These are phyloP conservation scores for Alopecurus myosuroides DNA, from an alignment of 176 grass and related monocot genomes.

Conservation along the genomic window DNA sequence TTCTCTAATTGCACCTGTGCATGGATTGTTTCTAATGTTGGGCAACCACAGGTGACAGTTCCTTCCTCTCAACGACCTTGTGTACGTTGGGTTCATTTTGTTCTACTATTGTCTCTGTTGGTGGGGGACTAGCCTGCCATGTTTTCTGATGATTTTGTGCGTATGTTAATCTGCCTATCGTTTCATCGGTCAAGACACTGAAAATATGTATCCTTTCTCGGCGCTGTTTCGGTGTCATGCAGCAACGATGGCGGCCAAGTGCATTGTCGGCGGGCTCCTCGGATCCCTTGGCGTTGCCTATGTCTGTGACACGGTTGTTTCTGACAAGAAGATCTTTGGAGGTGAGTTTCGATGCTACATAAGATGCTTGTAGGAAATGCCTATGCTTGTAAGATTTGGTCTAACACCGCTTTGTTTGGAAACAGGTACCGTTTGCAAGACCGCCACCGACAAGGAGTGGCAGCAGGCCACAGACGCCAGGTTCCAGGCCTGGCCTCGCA, in stretches of 20 bases:
- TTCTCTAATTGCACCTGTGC: too few species aligned
- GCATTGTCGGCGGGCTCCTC: constrained; percentile 5
- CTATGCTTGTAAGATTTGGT: background rate
- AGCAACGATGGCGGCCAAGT: constrained; percentile 39
- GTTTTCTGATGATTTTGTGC: background rate
- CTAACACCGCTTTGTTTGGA: background rate
- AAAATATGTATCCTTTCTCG: background rate
- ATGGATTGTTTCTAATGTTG: too few species aligned
- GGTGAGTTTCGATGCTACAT: constrained; percentile 29
- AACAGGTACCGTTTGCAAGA: constrained; percentile 45
- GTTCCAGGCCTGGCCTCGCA: constrained; percentile 93
- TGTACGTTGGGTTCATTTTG: too few species aligned
- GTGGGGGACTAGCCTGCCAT: background rate
- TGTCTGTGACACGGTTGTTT: constrained; percentile 35
- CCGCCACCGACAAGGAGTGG: constrained; percentile 80
- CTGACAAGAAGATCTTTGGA: constrained; percentile 56
- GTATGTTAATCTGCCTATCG: background rate
- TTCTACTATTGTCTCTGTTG: background rate
- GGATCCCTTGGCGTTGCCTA: constrained; percentile 40
- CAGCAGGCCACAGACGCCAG: constrained; percentile 60
- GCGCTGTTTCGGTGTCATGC: background rate
- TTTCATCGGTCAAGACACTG: background rate
- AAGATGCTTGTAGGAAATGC: background rate
- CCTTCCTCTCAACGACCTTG: background rate
- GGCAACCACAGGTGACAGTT: too few species aligned